A percentile compares a stretch with the other conserved stretches of the same genome.
Conservation (phyloP, 169 alveolate genomes). For the Cyclospora cayetanensis region DNA sequence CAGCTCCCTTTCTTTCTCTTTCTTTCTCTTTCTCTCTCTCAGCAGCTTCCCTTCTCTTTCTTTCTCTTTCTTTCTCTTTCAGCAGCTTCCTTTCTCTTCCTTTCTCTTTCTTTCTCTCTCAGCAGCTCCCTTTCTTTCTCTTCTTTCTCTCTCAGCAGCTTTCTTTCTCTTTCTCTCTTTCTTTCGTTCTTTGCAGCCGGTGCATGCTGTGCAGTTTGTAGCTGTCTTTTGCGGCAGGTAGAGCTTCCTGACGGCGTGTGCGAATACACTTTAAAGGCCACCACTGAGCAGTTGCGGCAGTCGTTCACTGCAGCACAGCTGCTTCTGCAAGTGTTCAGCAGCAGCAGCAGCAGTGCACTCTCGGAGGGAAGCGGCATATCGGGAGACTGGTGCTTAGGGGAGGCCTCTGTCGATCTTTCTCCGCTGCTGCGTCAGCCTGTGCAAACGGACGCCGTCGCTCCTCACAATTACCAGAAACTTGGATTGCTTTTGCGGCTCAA, state of each 20-base stretch:
- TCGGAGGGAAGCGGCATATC: background rate
- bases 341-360: constrained; percentile 42
- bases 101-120: no score
- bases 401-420: background rate
- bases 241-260: constrained; percentile 36
- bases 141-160: no score
- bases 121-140: no score
- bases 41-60: no score
- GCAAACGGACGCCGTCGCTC: background rate
- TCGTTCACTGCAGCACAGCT: constrained; percentile 14
- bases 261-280: constrained; percentile 29
- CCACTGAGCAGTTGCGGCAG: constrained; percentile 38
- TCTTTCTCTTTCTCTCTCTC: no score
- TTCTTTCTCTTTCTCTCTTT: no score
- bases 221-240: background rate
- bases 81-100: background rate
- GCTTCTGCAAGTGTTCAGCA: constrained; percentile 21
- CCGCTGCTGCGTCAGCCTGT: constrained; percentile 24
- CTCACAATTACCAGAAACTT: constrained; percentile 30
- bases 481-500: background rate
- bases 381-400: constrained; percentile 4
- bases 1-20: no score
- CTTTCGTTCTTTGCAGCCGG: background rate
- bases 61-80: no score
- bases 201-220: background rate